Base-by-base conservation (phyloP, 768 basidiomycete species). In the Lactarius evosmus region DNA sequence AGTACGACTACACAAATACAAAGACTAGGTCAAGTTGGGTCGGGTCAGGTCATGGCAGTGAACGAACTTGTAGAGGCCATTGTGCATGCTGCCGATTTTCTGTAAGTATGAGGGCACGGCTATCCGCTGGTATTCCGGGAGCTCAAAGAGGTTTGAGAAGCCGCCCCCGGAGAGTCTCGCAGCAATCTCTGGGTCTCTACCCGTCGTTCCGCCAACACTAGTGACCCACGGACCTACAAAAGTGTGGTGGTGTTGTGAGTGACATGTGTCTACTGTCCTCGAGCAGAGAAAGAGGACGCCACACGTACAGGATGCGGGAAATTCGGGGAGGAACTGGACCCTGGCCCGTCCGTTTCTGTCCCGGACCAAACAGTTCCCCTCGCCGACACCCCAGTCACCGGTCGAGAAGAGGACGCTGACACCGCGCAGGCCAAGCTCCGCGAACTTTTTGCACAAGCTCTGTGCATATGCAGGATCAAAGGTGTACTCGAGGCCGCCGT, bases 131-230 rank as follows among this genome's bases (percentile, higher is more conserved):
- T 73, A 78, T 56, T 63, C 65, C 36, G 51, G 66, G 8, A 52
- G 71, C 29, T 72, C 58, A 56, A 77, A 76, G 66, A 74, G 74
- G 69, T 76, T 76, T 27, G 85, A 86, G 74, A 87, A 88, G 2
- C 88, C 87, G 46, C 87, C 88, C 2, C 86, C 85, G n/a, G 86
- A 85, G 74, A 87, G 85, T 72, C 73, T 77, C 56, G 81, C 75
- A 12, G 83, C 86, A 38, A 82, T 75, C 71, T 89, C 87, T 4
- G 87, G 86, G 71, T 81, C 82, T 61, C 85, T 74, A 50, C 74
- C 74, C 1, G 77, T 80, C 0, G 88, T 90, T 3, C 86, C 76
- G 32, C 77, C 89, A 3, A 91, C 82, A 2, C 83, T 50, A 16
- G 88, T 89, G 22, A 89, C 80, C 58, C 77, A 89, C 4, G 87